Evolutionary conservation across 1,284 basidiomycete species (phyloP).

Genomic region (Cutaneotrichosporon cutaneum): DNA sequence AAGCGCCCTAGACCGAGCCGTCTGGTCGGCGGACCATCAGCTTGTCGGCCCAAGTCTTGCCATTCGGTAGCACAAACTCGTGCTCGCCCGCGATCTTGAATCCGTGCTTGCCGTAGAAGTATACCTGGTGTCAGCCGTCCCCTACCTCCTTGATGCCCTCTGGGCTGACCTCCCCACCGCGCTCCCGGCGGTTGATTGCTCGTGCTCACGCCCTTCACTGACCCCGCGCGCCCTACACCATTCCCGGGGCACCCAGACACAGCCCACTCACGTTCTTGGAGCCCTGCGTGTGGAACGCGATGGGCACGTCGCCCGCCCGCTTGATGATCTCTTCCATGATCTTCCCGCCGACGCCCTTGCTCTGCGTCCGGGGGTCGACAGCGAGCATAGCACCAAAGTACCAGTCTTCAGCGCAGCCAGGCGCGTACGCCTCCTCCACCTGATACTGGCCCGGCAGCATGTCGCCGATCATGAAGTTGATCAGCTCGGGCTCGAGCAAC

Average conservation of each 20-base stretch:
- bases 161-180: too few species aligned
- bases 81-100: slow-evolving; percentile 7
- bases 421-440: slow-evolving; percentile 55
- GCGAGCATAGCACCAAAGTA: slow-evolving; percentile 11
- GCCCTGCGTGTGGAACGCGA: slow-evolving; percentile 13
- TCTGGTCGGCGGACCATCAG: slow-evolving; percentile 2
- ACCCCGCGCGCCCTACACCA: too few species aligned
- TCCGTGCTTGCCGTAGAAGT: slow-evolving; percentile 15
- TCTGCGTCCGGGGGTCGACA: slow-evolving; percentile 14
- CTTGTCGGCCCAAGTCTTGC: slow-evolving; percentile 7
- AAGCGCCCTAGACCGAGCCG: background rate
- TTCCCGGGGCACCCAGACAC: too few species aligned
- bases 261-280: slow-evolving; percentile 10
- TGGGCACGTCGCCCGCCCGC: slow-evolving; percentile 1
- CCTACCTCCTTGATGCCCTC: background rate
- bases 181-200: too few species aligned
- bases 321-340: slow-evolving; percentile 7
- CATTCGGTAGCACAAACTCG: slow-evolving; percentile 10
- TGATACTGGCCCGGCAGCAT: slow-evolving; percentile 54
- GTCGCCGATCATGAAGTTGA: slow-evolving; percentile 62
- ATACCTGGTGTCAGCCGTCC: slow-evolving; percentile 3
- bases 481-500: background rate
- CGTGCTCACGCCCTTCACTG: too few species aligned
- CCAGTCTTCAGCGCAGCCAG: slow-evolving; percentile 15
- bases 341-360: slow-evolving; percentile 11